Conservation (phyloP, 805 yeast genomes). For the Saturnispora ahearnii region DNA sequence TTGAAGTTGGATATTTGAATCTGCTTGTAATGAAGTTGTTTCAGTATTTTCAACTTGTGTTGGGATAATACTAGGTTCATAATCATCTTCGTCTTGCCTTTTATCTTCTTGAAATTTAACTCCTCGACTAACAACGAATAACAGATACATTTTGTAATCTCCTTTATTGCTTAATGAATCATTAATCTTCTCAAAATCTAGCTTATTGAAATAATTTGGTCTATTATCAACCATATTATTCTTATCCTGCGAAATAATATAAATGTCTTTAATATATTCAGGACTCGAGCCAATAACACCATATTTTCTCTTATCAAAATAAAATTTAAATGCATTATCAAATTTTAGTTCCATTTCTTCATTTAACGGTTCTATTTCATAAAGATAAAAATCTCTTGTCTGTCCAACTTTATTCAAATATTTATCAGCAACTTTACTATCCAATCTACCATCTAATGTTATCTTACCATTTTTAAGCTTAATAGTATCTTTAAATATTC, state of each 20-base stretch:
- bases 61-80: background rate
- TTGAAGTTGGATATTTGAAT: slow-evolving; percentile 1
- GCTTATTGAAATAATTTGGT: slow-evolving; percentile 14
- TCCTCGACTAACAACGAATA: slow-evolving; percentile 24
- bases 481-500: slow-evolving; percentile 16
- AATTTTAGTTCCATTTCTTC: slow-evolving; percentile 18
- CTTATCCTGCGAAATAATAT: slow-evolving; percentile 33
- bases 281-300: slow-evolving; percentile 52
- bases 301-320: slow-evolving; percentile 36
- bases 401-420: slow-evolving; percentile 42
- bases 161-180: slow-evolving; percentile 9
- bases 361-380: slow-evolving; percentile 31
- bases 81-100: slow-evolving; percentile 13
- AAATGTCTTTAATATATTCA: slow-evolving; percentile 52
- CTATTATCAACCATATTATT: slow-evolving; percentile 12
- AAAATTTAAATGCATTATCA: slow-evolving; percentile 36
- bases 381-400: slow-evolving; percentile 45
- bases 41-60: background rate
- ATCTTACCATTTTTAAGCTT: slow-evolving; percentile 29
- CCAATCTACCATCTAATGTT: slow-evolving; percentile 50
- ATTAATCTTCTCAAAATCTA: slow-evolving; percentile 15
- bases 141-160: slow-evolving; percentile 19
- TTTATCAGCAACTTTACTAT: slow-evolving; percentile 40
- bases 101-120: slow-evolving; percentile 9
- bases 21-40: background rate